Conservation (phyloP, 257 asterid species). For the Gardenia jasminoides region DNA sequence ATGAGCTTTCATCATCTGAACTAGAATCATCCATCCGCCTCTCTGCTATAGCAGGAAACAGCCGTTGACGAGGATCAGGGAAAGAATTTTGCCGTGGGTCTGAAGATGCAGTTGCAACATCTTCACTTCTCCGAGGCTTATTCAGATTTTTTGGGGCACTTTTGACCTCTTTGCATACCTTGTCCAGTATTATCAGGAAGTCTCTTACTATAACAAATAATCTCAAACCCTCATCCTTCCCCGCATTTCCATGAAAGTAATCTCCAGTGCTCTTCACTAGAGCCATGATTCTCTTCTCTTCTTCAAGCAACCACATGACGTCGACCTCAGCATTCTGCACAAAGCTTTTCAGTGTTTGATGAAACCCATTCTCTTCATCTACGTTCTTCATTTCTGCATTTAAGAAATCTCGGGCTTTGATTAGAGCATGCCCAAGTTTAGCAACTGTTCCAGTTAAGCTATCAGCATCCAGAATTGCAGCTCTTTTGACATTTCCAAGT, state of each 20-base stretch:
- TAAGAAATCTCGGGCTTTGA: constrained; percentile 54
- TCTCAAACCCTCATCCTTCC: constrained; percentile 85
- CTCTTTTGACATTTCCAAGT: constrained; percentile 73
- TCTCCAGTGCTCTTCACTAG: constrained; percentile 75
- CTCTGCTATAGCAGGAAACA: constrained; percentile 55
- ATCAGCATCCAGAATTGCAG: constrained; percentile 66
- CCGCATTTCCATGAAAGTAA: constrained; percentile 84
- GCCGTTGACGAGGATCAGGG: constrained; percentile 45
- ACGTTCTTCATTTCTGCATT: constrained; percentile 55
- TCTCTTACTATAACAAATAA: constrained; percentile 71
- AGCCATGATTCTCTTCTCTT: constrained; percentile 82
- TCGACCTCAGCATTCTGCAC: constrained; percentile 71
- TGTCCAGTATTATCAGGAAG: constrained; percentile 68
- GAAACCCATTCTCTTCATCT: constrained; percentile 58
- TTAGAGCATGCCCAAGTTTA: constrained; percentile 51
- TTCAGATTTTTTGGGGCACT: constrained; percentile 33
- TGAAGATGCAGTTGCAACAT: constrained; percentile 19
- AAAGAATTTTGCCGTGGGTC: constrained; percentile 27
- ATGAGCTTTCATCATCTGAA: constrained; percentile 54
- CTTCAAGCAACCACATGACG: constrained; percentile 57
- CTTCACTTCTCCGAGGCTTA: constrained; percentile 33
- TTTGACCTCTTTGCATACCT: constrained; percentile 74
- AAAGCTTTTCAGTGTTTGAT: constrained; percentile 48
- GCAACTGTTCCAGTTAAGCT: constrained; percentile 53
- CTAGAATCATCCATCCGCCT: constrained; percentile 63